Evolutionary conservation across 331 rosid species (phyloP), one percentile per base, ranked within the genome.

Genomic region (Stylosanthes scabra): DNA sequence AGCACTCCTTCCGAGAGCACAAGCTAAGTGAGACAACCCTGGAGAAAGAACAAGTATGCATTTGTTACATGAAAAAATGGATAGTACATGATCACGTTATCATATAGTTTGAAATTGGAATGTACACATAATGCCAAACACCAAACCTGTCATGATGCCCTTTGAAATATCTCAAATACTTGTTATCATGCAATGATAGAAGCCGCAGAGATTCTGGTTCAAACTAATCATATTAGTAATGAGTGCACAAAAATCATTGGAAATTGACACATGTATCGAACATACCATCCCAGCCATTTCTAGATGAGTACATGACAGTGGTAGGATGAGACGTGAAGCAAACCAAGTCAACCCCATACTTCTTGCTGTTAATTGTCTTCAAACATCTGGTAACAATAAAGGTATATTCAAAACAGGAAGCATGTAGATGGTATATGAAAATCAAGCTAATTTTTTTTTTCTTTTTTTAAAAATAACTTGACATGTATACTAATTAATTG

Each of bases 231-330:
- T 50, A 59, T 77, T 27, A 82, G 29, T 54, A 50, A 64, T 16
- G 27, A 31, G 41, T 44, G 46, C 5, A 52, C 11, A 8, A 42
- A 68, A 25, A 58, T 39, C n/a, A 28, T 61, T 44, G 63, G 72
- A 72, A 74, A 73, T 60, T 29, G 13, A 63, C 29, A 13, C 59
- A 13, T 5, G 20, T 15, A 54, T 55, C 14, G 61, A 61, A 72
- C 92, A 28, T 82, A 89, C 99, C 99, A 76, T 94, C 99, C 99
- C 99, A 91, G 46, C 99, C 99, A 81, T 94, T 94, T 90, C 90
- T 90, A 2, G 99, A 94, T 54, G 99, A 94, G 85, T 94, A 94
- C 51, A 94, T 94, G 67, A 94, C 99, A 10, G 97, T 94, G 63
- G 97, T 90, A 39, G 99, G 97, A 82, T 94, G 97, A 74, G 97